A percentile compares a stretch with the other conserved stretches of the same genome.
Evolutionary conservation across 352 stramenopile species (phyloP).

Genomic region (Pythium monospermum): DNA sequence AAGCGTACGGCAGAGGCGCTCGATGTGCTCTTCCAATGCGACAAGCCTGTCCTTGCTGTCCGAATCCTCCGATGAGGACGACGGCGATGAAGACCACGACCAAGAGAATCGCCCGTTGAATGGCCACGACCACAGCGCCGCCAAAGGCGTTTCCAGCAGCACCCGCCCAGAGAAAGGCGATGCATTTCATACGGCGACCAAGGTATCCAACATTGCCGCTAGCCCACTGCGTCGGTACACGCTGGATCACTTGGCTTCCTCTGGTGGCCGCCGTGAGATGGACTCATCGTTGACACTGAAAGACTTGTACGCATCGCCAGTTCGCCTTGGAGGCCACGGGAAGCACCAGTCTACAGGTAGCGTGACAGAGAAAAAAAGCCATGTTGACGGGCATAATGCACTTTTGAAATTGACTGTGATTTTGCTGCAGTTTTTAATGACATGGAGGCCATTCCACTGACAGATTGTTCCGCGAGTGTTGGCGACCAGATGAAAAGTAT

Average conservation of each 20-base stretch:
- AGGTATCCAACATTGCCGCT: not conserved
- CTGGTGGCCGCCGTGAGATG: not conserved
- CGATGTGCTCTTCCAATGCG: slow-evolving; percentile 5
- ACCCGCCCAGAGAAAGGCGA: not conserved
- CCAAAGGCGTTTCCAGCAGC: not conserved
- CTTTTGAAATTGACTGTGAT: too few species aligned
- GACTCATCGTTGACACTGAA: slow-evolving; percentile 11
- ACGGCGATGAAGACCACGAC: slow-evolving; percentile 2
- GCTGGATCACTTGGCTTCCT: slow-evolving; percentile 3
- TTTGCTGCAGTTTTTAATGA: too few species aligned
- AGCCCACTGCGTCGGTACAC: slow-evolving; percentile 8
- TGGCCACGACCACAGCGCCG: not conserved
- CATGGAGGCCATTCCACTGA: too few species aligned
- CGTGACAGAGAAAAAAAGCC: not conserved
- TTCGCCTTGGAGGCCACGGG: slow-evolving; percentile 3
- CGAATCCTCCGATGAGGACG: not conserved
- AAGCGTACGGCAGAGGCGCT: slow-evolving; percentile 27
- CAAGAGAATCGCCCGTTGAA: slow-evolving; percentile 3
- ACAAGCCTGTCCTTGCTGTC: slow-evolving; percentile 17
- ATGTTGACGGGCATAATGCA: too few species aligned
- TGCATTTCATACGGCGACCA: not conserved
- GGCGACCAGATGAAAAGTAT: too few species aligned
- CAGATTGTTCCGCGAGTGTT: too few species aligned
- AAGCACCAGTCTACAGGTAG: not conserved
- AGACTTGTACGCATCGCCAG: slow-evolving; percentile 11